Base-by-base conservation (phyloP, 345 rosid genomes). In the Salix purpurea region DNA sequence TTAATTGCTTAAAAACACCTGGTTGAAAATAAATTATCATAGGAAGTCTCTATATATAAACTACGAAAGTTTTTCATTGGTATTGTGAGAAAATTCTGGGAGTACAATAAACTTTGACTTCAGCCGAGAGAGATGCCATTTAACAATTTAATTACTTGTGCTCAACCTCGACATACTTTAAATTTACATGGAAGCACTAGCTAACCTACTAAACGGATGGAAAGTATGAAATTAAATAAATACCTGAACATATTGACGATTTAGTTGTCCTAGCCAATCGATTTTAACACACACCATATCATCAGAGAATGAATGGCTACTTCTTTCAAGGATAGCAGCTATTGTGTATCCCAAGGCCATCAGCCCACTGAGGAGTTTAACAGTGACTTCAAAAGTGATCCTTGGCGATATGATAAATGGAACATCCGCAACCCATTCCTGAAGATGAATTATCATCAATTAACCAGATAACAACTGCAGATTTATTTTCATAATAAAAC, bases 371-470 rank as follows among this genome's bases (percentile, higher is more conserved):
- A 96, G 99, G 77, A 96, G 97, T 69, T 98, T 97, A 70, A 96
- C 99, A 50, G 94, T 90, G 64, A 94, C 99, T 91, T 92, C 98
- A 85, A 96, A 96, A 19, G 97, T 94, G 79, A 96, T 96, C 85
- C 99, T 90, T 67, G 99, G 99, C 48, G 99, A 96, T 84, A 96
- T 96, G 52, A 96, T 97, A 85, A 96, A 96, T 52, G 98, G 99
- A 80, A n/a, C 78, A 87, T 96, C 99, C 1, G 91, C 92, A 83
- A 92, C 97, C 96, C 93, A 90, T 87, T 96, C 99, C 99, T 96
- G 86, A 76, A 81, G 81, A 70, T 42, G 74, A 62, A 82, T 60
- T 26, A 23, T 6, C 73, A 64, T 44, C 19, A 46, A 61, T 72
- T 28, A 74, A 65, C 36, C 61, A 74, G 36, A 67, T 79, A 65